A percentile compares a stretch with the other conserved stretches of the same genome.
phyloP scores from a whole-genome alignment of 2,329 filamentous ascomycete species.

The Ophiostoma sp. region DNA sequence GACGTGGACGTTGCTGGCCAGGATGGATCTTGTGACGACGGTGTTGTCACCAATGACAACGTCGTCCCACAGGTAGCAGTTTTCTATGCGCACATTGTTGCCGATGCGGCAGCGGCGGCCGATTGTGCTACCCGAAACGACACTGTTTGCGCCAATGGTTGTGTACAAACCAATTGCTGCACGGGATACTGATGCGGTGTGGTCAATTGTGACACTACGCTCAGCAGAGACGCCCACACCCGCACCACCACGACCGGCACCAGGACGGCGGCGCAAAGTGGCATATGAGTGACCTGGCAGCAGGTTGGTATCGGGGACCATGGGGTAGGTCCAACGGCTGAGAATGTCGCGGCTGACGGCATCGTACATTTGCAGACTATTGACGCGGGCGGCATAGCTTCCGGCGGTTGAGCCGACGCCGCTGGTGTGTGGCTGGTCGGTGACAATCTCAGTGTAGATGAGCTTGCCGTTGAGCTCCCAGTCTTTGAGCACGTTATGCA shows the following conservation, averaged over 20 bases:
- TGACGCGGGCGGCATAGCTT: constrained; percentile 80
- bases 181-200: constrained; percentile 68
- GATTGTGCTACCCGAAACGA: constrained; percentile 74
- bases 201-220: constrained; percentile 70
- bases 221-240: constrained; percentile 69
- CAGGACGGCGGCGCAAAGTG: constrained; percentile 55
- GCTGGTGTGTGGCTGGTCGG: constrained; percentile 48
- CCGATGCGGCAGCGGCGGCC: constrained; percentile 86
- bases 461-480: constrained; percentile 96
- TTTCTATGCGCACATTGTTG: constrained; percentile 73
- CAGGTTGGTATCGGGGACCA: constrained; percentile 87
- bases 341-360: constrained; percentile 85
- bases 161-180: constrained; percentile 77
- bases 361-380: constrained; percentile 86
- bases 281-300: constrained; percentile 75
- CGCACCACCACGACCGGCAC: not conserved
- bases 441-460: constrained; percentile 86
- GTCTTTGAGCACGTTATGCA: constrained; percentile 88
- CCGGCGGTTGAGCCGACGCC: not conserved
- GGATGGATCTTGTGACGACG: constrained; percentile 68
- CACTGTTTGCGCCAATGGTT: constrained; percentile 69
- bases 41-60: constrained; percentile 73
- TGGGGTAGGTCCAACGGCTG: constrained; percentile 81
- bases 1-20: constrained; percentile 71
- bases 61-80: constrained; percentile 88